A percentile compares a stretch with the other conserved stretches of the same genome.
Conservation (phyloP, 140 eudicot genomes). For the Senecio squalidus region DNA sequence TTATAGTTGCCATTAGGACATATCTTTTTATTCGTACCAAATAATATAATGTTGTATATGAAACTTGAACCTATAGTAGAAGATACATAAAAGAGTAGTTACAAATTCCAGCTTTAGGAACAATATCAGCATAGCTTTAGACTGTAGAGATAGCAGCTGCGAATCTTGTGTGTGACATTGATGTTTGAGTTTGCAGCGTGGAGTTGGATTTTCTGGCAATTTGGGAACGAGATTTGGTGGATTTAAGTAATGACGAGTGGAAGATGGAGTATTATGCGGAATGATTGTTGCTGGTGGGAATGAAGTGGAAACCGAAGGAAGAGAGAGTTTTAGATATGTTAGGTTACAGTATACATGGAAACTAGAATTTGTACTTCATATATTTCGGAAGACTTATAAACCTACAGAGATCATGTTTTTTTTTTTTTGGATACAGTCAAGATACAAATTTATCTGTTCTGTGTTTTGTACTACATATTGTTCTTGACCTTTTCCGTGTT, state of each 20-base stretch:
- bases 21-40: too few relatives aligned
- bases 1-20: too few relatives aligned
- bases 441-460: too few relatives aligned
- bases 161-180: background rate
- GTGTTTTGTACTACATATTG: too few relatives aligned
- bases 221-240: background rate
- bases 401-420: too few relatives aligned
- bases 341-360: constrained; percentile 1
- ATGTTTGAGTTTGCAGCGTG: constrained; percentile 1
- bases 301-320: background rate
- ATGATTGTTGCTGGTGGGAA: background rate
- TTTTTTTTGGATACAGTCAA: too few relatives aligned
- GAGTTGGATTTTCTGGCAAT: background rate
- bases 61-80: background rate
- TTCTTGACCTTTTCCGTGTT: too few relatives aligned
- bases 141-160: background rate
- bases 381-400: background rate
- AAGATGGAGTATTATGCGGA: background rate
- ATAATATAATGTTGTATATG: too few relatives aligned
- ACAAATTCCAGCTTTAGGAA: background rate
- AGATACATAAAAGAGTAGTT: background rate
- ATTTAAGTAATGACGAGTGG: background rate
- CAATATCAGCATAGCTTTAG: background rate
- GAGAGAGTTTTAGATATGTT: constrained; percentile 8
- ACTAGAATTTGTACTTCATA: background rate